A percentile compares a stretch with the other conserved stretches of the same genome.
These are phyloP conservation scores for Monosporozyma unispora DNA, from an alignment of 805 yeast species.

Conservation along the genomic window DNA sequence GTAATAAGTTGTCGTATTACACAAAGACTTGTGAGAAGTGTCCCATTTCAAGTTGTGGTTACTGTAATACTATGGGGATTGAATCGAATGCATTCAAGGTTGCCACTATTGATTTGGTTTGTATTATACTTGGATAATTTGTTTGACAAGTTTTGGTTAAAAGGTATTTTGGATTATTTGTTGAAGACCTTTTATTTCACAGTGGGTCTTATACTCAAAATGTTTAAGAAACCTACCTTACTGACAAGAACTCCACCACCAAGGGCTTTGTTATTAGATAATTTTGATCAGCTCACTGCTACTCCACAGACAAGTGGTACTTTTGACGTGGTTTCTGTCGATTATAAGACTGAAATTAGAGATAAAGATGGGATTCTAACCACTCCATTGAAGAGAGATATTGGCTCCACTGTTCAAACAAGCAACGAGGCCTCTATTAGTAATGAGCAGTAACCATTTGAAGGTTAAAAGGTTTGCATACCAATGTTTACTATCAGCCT, in stretches of 20 bases:
- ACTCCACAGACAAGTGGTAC: constrained; percentile 4
- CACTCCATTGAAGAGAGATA: background rate
- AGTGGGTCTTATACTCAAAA: background rate
- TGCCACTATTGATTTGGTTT: background rate
- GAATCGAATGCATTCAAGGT: background rate
- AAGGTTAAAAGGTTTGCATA: too few species aligned
- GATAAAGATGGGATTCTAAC: background rate
- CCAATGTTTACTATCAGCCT: too few species aligned
- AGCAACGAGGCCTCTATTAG: background rate
- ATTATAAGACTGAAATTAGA: constrained; percentile 2
- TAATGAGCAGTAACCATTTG: background rate
- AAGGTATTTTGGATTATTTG: background rate
- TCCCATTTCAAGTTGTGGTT: background rate
- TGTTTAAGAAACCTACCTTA: background rate
- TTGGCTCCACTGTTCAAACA: background rate
- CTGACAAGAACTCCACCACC: background rate
- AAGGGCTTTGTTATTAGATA: background rate
- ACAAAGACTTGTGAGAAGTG: background rate
- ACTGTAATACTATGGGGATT: background rate
- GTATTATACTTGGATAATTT: background rate
- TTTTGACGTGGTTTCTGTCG: constrained; percentile 5
- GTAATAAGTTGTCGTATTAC: background rate
- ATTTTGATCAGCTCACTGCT: background rate
- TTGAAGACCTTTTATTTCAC: background rate
- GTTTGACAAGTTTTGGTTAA: background rate